Evolutionary conservation across 1,284 basidiomycete genomes (phyloP).

Genomic region (Pseudozyma tsukubaensis): DNA sequence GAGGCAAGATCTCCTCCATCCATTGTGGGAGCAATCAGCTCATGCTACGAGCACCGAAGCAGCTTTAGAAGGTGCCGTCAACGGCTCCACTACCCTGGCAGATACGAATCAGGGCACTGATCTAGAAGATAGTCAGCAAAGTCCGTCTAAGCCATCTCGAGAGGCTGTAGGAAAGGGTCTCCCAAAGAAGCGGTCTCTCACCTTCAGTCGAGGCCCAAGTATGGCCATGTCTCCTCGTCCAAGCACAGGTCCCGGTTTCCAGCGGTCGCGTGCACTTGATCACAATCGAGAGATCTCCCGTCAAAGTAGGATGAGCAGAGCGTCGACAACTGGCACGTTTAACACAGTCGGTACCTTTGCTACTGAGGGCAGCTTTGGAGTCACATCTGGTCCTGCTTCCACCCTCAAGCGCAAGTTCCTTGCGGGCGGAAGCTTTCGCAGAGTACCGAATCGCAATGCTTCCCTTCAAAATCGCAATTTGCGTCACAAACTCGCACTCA

Average conservation of each 20-base stretch:
- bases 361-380: constrained; percentile 58
- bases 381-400: constrained; percentile 30
- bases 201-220: constrained; percentile 27
- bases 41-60: background rate
- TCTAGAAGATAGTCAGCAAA: background rate
- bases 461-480: constrained; percentile 15
- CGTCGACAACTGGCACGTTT: constrained; percentile 52
- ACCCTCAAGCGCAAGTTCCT: constrained; percentile 32
- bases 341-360: constrained; percentile 53
- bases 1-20: constrained; percentile 25
- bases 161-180: constrained; percentile 28
- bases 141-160: constrained; percentile 8
- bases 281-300: constrained; percentile 49
- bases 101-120: background rate
- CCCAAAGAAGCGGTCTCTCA: constrained; percentile 33
- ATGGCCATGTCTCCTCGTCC: constrained; percentile 1
- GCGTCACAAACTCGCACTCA: constrained; percentile 4
- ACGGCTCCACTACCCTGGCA: constrained; percentile 6
- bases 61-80: background rate
- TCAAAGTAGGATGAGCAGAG: constrained; percentile 53
- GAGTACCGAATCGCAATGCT: constrained; percentile 11
- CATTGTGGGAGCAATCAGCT: constrained; percentile 26
- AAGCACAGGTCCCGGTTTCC: constrained; percentile 3
- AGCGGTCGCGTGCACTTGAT: constrained; percentile 22
- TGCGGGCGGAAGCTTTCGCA: constrained; percentile 30